Base-by-base conservation (phyloP, 257 asterid species). In the Ajuga chamaepitys region DNA sequence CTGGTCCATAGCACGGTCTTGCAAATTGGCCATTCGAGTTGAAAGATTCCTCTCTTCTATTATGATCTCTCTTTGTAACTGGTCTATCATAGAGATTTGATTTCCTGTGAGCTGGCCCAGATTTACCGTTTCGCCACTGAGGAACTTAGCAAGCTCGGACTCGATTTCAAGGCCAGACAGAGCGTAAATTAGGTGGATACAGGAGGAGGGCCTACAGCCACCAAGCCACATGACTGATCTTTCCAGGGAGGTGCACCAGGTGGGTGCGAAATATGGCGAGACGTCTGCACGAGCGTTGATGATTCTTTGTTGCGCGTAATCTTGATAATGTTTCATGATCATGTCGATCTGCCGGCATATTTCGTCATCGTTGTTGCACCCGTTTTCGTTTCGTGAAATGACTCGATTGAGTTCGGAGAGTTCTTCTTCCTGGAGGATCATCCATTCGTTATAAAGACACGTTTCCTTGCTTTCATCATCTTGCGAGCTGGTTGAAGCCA, bases 131-230 rank as follows among this genome's bases (percentile, higher is more conserved):
- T 38, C 72, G 20, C 88, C 89, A 10, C 57, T 66, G 32, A 83
- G 75, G 40, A 81, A 77, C 47, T 76, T 76, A 0, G 53, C 8
- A 14, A 81, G 70, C 0, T 52, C 77, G 0, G 84, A 63, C 48
- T 83, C 86, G 21, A 77, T 46, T 13, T 81, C 70, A 18, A 54
- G 5, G 24, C 86, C 88, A 18, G 72, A 73, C 9, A 86, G 73
- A 0, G 80, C 85, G 64, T 83, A 75, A 17, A 65, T 68, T 7
- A 81, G 83, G 7, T 88, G 81, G 64, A 77, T 34, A 46, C 64
- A 77, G 25, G 81, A 67, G 18, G 87, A 70, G 8, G 93, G 93
- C 4, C 89, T 48, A 67, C 94, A 86, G 0, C 89, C 85, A 2
- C 78, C 86, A 67, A 83, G 68, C 94, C 89, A 86, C 0, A 69